Conservation (phyloP, 306 rosid species). For the Cicer bijugum region DNA sequence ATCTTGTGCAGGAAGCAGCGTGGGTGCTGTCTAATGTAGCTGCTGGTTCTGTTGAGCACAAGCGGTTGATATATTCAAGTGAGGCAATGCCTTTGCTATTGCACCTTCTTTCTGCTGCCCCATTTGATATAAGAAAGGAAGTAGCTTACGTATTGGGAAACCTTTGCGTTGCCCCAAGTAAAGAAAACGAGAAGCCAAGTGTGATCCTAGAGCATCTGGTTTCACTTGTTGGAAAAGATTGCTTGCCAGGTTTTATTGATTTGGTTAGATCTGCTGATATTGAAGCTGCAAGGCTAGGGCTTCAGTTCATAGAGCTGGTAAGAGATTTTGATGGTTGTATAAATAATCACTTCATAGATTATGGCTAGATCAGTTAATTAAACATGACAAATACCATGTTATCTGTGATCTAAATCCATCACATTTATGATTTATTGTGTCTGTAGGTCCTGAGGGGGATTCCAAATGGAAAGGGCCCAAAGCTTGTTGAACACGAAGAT, state of each 20-base stretch:
- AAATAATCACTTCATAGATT: conserved; percentile 15
- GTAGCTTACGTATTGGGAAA: conserved; percentile 91
- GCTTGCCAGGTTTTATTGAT: conserved; percentile 83
- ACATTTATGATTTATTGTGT: conserved; percentile 35
- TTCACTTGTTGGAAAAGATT: conserved; percentile 75
- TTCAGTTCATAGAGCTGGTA: conserved; percentile 90
- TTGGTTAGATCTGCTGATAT: conserved; percentile 83
- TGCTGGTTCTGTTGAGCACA: conserved; percentile 83
- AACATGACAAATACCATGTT: conserved; percentile 1
- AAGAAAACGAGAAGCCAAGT: conserved; percentile 66
- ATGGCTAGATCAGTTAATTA: conserved; percentile 28
- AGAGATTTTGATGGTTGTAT: conserved; percentile 45
- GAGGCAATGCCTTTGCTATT: conserved; percentile 68
- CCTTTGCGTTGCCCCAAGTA: conserved; percentile 77
- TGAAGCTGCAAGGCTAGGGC: conserved; percentile 92
- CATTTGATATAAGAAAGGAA: conserved; percentile 88
- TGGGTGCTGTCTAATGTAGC: conserved; percentile 95
- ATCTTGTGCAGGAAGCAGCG: conserved; percentile 76
- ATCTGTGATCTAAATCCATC: conserved; percentile 18
- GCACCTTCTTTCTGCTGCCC: conserved; percentile 73
- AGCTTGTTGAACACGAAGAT: conserved; percentile 84
- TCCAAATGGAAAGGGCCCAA: conserved; percentile 85
- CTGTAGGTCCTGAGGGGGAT: conserved; percentile 88
- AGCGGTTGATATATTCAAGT: conserved; percentile 75
- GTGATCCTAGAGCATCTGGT: conserved; percentile 79